Conservation (phyloP, 1,284 basidiomycete species). For the Heliocybe sulcata region DNA sequence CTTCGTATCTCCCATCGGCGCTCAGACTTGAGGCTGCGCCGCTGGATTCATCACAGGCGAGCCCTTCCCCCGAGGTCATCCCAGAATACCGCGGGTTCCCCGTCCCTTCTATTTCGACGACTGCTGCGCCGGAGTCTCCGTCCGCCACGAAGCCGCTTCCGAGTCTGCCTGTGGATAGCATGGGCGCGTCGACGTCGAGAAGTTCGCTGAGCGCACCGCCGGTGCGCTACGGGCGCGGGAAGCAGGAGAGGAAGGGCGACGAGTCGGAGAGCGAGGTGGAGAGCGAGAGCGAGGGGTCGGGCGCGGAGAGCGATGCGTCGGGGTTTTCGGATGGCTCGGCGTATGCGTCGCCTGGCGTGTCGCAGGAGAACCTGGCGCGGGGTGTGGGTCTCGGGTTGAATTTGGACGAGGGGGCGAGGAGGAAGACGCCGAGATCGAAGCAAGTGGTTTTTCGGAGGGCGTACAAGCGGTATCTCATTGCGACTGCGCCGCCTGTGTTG, state of each 20-base stretch:
- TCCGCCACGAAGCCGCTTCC: constrained; percentile 9
- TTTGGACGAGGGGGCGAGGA: neutral
- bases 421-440: constrained; percentile 36
- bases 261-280: constrained; percentile 5
- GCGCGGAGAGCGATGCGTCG: constrained; percentile 22
- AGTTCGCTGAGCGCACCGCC: constrained; percentile 25
- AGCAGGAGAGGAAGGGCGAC: constrained; percentile 5
- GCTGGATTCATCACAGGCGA: constrained; percentile 9
- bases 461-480: constrained; percentile 91
- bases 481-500: constrained; percentile 79
- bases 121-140: constrained; percentile 37
- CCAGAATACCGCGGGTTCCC: constrained; percentile 29
- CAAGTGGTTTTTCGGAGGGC: constrained; percentile 74
- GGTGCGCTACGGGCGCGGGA: constrained; percentile 15
- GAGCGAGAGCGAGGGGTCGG: constrained; percentile 23
- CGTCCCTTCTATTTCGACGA: constrained; percentile 50
- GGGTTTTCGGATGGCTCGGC: constrained; percentile 36
- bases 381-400: neutral
- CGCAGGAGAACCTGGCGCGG: constrained; percentile 16
- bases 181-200: constrained; percentile 9
- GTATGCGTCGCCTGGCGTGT: constrained; percentile 21
- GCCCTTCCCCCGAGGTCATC: constrained; percentile 11
- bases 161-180: constrained; percentile 5
- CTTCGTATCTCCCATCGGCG: neutral
- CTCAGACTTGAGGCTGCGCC: constrained; percentile 7